Base-by-base conservation (phyloP, 2,329 filamentous ascomycete genomes). In the Fonsecaea pugnacius region DNA sequence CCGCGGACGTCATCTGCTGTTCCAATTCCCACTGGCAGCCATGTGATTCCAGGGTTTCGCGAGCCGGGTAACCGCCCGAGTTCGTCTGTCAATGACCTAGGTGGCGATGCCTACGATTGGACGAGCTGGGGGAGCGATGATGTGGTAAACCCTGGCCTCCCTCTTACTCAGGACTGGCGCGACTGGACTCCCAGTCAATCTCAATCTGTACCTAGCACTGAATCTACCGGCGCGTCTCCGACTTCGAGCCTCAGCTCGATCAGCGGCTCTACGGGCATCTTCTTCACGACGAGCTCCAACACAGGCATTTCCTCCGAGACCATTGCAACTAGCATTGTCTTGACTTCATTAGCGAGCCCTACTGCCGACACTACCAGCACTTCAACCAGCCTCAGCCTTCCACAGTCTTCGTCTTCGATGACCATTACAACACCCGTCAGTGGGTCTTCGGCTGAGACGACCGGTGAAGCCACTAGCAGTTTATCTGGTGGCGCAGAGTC, bases 51-150 rank as follows among this genome's bases (percentile, higher is more conserved):
- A 21, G 53, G 62, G 0, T 63, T 64, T 33, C 54, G n/a, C 16
- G 36, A 30, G 33, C 62, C 58, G 12, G 40, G 33, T 4, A 32
- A n/a, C n/a, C 38, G 55, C 1, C 30, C 52, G 5, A 52, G 51
- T 16, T 5, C 8, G 32, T 16, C 51, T 35, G 7, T 51, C 33
- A 21, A n/a, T 38, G 48, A 48, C 52, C 9, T n/a, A 12, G 53
- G 46, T 24, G 53, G 62, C 27, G 50, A 53, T 50, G 38, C 52
- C 6, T 65, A 58, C 38, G 57, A 24, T 32, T 65, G 66, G 63
- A 30, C 54, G 48, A 57, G 64, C 53, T 68, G 65, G 65, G 65
- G 65, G 4, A 62, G 54, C 48, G 58, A 62, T 36, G 58, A 58
- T 57, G 59, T 50, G 24, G 43, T 36, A 30, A 50, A 64, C 32